Evolutionary conservation across 305 asterid species (phyloP).

Genomic region (Fraxinus ornus): DNA sequence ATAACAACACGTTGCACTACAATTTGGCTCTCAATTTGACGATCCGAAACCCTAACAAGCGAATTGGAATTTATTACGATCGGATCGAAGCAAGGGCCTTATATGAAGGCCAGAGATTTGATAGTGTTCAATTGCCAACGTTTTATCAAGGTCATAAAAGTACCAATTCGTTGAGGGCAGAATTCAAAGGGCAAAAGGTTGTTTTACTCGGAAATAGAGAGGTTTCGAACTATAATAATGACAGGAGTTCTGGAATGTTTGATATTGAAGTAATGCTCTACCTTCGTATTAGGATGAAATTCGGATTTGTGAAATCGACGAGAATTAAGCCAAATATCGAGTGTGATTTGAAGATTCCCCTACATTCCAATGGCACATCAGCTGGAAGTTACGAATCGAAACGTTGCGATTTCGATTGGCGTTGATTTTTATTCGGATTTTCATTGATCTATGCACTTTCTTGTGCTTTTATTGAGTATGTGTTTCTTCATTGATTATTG

Average conservation of each 20-base stretch:
- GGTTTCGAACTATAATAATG: slow-evolving; percentile 29
- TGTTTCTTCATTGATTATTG: not conserved
- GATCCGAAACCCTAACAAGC: slow-evolving; percentile 18
- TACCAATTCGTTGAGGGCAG: slow-evolving; percentile 8
- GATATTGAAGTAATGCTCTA: slow-evolving; percentile 46
- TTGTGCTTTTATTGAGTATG: not conserved
- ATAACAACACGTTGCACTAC: slow-evolving; percentile 30
- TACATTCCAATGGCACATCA: slow-evolving; percentile 35
- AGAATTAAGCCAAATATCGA: slow-evolving; percentile 51
- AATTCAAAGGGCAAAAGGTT: slow-evolving; percentile 31
- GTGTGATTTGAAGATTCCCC: slow-evolving; percentile 56
- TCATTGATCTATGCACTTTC: not conserved
- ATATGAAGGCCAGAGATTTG: slow-evolving; percentile 8
- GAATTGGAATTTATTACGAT: slow-evolving; percentile 21
- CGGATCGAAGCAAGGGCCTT: slow-evolving; percentile 15
- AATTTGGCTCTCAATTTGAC: slow-evolving; percentile 19
- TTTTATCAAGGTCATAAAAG: slow-evolving; percentile 32
- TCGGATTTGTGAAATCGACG: slow-evolving; percentile 38
- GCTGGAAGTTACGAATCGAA: slow-evolving; percentile 31
- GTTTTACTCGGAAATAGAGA: slow-evolving; percentile 37
- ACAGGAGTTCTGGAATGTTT: slow-evolving; percentile 35
- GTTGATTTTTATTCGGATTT: slow-evolving; percentile 17
- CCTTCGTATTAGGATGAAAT: slow-evolving; percentile 38
- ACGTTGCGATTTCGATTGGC: slow-evolving; percentile 59
- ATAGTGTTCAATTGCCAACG: not conserved